These are phyloP conservation scores for Colletotrichum sp. DNA, from an alignment of 2,329 filamentous ascomycete genomes.

Conservation along the genomic window DNA sequence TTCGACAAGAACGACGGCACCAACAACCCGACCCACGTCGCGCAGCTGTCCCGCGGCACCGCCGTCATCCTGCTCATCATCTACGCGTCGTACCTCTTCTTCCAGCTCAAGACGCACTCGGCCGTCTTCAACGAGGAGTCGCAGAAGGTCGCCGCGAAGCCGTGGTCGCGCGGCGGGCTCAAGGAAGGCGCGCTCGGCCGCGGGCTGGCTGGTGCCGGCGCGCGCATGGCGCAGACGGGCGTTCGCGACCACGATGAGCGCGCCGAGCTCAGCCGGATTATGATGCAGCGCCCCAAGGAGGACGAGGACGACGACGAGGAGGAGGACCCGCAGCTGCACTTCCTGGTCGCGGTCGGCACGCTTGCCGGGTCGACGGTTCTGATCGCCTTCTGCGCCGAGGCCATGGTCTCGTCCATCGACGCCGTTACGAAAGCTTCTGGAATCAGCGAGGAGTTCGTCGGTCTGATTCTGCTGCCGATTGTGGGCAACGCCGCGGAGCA, in stretches of 20 bases:
- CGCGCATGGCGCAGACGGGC: constrained; percentile 38
- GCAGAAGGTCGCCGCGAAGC: constrained; percentile 73
- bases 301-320: constrained; percentile 69
- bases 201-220: constrained; percentile 44
- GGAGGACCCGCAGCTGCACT: constrained; percentile 76
- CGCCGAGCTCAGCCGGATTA: constrained; percentile 43
- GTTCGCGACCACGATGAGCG: constrained; percentile 45
- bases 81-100: constrained; percentile 84
- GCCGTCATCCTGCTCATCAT: constrained; percentile 83
- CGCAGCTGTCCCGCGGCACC: constrained; percentile 73
- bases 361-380: constrained; percentile 77
- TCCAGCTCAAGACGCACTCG: constrained; percentile 88
- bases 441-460: constrained; percentile 77
- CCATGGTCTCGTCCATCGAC: constrained; percentile 77
- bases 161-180: constrained; percentile 40
- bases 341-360: constrained; percentile 74
- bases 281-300: constrained; percentile 49
- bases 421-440: constrained; percentile 64
- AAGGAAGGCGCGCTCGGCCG: constrained; percentile 40
- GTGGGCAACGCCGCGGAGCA: constrained; percentile 87
- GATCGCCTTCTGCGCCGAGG: constrained; percentile 83
- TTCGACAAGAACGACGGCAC: constrained; percentile 65
- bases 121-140: constrained; percentile 81
- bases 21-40: constrained; percentile 51
- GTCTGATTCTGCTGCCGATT: constrained; percentile 80